Conservation (phyloP, 805 yeast species). For the Cyberlindnera maritima region DNA sequence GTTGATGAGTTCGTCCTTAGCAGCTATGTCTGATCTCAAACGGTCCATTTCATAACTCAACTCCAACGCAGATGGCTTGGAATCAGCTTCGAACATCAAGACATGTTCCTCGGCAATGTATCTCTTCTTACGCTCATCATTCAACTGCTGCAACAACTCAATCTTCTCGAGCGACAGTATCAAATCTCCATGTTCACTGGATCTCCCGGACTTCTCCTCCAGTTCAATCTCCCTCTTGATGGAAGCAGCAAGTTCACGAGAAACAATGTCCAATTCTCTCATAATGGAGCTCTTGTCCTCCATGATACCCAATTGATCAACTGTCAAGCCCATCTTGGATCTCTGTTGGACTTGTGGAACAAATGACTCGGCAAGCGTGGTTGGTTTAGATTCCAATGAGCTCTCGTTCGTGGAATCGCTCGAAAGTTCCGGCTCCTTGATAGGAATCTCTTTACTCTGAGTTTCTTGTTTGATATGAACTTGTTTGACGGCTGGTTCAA, state of each 20-base stretch:
- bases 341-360: slow-evolving; percentile 17
- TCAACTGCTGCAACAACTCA: slow-evolving; percentile 53
- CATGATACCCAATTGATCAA: slow-evolving; percentile 62
- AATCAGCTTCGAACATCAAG: slow-evolving; percentile 50
- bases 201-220: slow-evolving; percentile 42
- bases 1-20: slow-evolving; percentile 46
- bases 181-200: slow-evolving; percentile 24
- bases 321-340: slow-evolving; percentile 41
- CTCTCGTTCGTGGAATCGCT: slow-evolving; percentile 10
- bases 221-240: slow-evolving; percentile 65
- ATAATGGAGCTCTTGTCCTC: slow-evolving; percentile 56
- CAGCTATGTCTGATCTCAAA: slow-evolving; percentile 43
- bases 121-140: slow-evolving; percentile 62
- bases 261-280: slow-evolving; percentile 63
- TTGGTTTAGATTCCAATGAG: slow-evolving; percentile 9
- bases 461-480: not conserved
- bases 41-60: slow-evolving; percentile 55
- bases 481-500: slow-evolving; percentile 20
- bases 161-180: slow-evolving; percentile 41
- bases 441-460: slow-evolving; percentile 5
- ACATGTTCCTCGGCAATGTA: slow-evolving; percentile 72
- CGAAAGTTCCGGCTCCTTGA: slow-evolving; percentile 7
- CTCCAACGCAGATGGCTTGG: slow-evolving; percentile 51
- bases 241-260: slow-evolving; percentile 70
- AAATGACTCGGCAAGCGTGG: slow-evolving; percentile 19